Evolutionary conservation across 176 grass and related monocot species (phyloP), one percentile per base, ranked within the genome.

Genomic region (Avena sativa): DNA sequence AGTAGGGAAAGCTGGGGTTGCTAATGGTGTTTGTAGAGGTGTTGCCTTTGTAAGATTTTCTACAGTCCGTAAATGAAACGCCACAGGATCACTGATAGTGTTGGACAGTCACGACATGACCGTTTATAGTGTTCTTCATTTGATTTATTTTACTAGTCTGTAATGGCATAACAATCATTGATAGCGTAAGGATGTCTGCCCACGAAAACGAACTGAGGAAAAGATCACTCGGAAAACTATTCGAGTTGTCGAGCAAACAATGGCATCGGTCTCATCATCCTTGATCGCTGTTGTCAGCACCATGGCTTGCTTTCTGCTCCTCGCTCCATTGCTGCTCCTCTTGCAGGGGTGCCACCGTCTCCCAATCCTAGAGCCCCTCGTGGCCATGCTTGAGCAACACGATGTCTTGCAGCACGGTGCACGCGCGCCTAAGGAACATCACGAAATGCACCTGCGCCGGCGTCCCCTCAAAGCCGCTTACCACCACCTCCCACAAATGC

Each of bases 31-130:
- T 23, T 68, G 40, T 61, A 79, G 81, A 77, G 60, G 16, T 46
- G 28, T 67, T 62, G 50, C 52, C 14, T 51, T 66, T 70, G 25
- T 66, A 81, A 76, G 70, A 75, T 71, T 69, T 68, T 76, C 8
- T 34, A 57, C 10, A 12, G 11, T 28, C 60, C 3, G 49, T 51
- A 51, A 14, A 51, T 51, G 49, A 51, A 3, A 51, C 49, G 12
- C 0, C 21, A 26, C 60, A 63, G 9, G 60, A 26, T 12, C 60
- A 16, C 14, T 55, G 52, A 16, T 55, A 55, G 12, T 5, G 17
- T 57, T 20, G 55, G 55, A 57, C 16, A 20, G 55, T 57, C 55
- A 57, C 55, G 55, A 57, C 5, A 57, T 17, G 55, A 56, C 19
- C 52, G 17, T 56, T 5, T 56, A 17, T 56, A 19, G 52, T 56